Percentiles rank a stretch among this genome's conserved stretches.
Conservation (phyloP, 352 stramenopile species). For the Globisporangium okanoganense region DNA sequence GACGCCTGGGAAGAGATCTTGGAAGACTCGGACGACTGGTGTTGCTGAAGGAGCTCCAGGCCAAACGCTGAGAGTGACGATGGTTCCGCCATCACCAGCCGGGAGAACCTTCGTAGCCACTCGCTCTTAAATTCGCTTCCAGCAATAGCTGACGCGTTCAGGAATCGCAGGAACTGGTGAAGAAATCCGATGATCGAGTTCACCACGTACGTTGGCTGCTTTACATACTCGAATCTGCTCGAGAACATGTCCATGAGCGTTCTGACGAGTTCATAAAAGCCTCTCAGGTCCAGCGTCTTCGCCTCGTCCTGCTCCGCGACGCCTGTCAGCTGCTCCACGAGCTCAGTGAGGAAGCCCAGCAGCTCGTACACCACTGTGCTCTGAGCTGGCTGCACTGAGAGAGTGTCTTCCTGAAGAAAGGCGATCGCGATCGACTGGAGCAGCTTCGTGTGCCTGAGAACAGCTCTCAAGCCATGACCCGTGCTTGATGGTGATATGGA, state of each 20-base stretch:
- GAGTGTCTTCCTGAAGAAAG: background rate
- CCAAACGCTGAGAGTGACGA: slow-evolving; percentile 28
- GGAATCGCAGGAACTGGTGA: slow-evolving; percentile 23
- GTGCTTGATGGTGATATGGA: background rate
- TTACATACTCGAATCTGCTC: slow-evolving; percentile 17
- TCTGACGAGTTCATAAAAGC: slow-evolving; percentile 18
- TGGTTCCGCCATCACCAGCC: slow-evolving; percentile 14
- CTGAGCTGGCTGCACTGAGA: background rate
- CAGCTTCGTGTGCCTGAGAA: background rate
- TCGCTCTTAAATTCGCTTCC: slow-evolving; percentile 3
- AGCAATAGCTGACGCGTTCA: slow-evolving; percentile 7
- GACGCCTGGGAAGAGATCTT: slow-evolving; percentile 20
- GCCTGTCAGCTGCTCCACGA: slow-evolving; percentile 19
- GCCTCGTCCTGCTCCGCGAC: background rate
- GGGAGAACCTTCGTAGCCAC: slow-evolving; percentile 24
- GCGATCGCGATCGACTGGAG: background rate
- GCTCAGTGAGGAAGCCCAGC: slow-evolving; percentile 29
- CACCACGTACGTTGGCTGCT: slow-evolving; percentile 43
- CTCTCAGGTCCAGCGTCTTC: background rate
- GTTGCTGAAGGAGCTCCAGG: slow-evolving; percentile 21
- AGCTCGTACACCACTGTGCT: slow-evolving; percentile 7
- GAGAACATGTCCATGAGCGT: slow-evolving; percentile 17
- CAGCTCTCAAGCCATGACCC: background rate
- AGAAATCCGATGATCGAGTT: slow-evolving; percentile 35
- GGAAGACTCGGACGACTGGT: slow-evolving; percentile 6